Base-by-base conservation (phyloP, 1,284 basidiomycete species). In the Tausonia pullulans region DNA sequence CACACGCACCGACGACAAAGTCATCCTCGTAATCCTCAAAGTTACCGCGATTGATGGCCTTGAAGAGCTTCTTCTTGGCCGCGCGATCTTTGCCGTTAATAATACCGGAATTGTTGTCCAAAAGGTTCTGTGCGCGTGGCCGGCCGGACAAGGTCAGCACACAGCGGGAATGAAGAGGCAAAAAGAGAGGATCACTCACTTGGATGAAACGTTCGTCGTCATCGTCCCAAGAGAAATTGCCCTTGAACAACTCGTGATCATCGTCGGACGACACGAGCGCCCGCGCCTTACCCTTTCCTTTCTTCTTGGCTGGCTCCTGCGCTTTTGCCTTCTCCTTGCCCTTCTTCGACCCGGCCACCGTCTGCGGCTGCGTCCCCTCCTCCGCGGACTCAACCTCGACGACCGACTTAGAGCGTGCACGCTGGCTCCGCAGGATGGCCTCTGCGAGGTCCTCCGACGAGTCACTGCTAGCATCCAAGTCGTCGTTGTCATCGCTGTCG, bases 201-300 rank as follows among this genome's bases (percentile, higher is more conserved):
- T 79, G 79, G 57, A 86, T 78, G 69, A 83, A 83, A 50, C 81
- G 81, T 53, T 90, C 85, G 66, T 88, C 84, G 41, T 81, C 72
- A 56, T 86, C 84, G 1, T 80, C 81, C 82, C 83, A 84, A 0
- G 80, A 72, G 53, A 71, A 69, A 52, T 74, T 72, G 58, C 75
- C 74, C 50, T 69, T 67, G 66, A 76, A 76, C 62, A 75, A 69
- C 40, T 70, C 70, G 8, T 71, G 67, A 27, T 73, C 72, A 1
- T 70, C 69, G 13, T 68, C 61, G 27, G 27, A 27, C 27, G 27
- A 27, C 27, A 27, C 27, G 27, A 27, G 27, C 27, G 27, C 27
- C 27, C 27, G 27, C 27, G 27, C 27, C 27, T 27, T 57, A 43
- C 43, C 55, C n/a, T 46, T 43, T 3, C 10, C 55, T 5, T 57